Evolutionary conservation across 106 monocot species (phyloP), one percentile per base, ranked within the genome.

Genomic region (Phalaenopsis equestris): DNA sequence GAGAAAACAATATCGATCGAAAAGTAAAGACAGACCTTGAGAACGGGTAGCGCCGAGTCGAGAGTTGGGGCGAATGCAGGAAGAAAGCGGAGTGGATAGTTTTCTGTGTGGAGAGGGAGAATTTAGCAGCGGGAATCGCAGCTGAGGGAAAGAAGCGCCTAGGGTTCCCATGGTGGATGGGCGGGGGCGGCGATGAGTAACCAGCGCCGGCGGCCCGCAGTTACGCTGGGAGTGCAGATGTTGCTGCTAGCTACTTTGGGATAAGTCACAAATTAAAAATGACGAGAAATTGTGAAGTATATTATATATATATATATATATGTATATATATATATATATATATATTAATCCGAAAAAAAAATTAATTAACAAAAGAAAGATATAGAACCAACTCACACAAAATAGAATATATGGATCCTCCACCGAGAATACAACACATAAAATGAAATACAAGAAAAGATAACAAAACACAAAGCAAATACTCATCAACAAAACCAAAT

Each of bases 21-120:
- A n/a, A 43, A 43, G 19, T 5, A 74, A 17, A 73, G 43, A 74
- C 19, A 74, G 74, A 74, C 74, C 74, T 74, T 74, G n/a, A 43
- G 74, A 74, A 74, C 42, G 74, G 74, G 4, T 43, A 5, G n/a
- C 16, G 43, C 5, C 19, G 42, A 18, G 18, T 74, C n/a, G 42
- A 43, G 14, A 74, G 45, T 42, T n/a, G 43, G 74, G 19, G 43
- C 74, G 8, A 1, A 41, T 4, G 74, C 18, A 42, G 18, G 19
- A 74, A 74, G 18, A 39, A 30, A 14, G 30, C 36, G 37, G 14
- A 72, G 12, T 7, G 74, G 16, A 43, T 43, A 74, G 42, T 19
- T 8, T 42, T 15, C 6, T 4, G 8, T 18, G 74, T 6, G 41
- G 18, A 45, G 43, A n/a, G 43, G 74, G 45, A 14, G 16, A 72